Evolutionary conservation across 306 rosid genomes (phyloP).

Genomic region (Nissolia schottii): DNA sequence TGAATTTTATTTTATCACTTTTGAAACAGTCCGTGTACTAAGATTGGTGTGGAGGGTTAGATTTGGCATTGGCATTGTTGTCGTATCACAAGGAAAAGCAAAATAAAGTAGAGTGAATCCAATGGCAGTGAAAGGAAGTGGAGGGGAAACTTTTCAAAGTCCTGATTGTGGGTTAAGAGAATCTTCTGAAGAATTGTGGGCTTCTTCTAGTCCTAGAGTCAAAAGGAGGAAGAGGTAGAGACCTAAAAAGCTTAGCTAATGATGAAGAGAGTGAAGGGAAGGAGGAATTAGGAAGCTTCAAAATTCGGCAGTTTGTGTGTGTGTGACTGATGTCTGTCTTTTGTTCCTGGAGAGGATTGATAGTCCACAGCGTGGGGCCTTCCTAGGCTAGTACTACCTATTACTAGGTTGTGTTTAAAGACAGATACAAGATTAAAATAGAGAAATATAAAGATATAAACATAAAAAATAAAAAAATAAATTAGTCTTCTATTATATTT

Average conservation of each 20-base stretch:
- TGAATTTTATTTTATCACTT: too few species aligned
- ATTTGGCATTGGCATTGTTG: not conserved
- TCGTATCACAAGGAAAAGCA: not conserved
- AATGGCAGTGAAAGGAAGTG: conserved; percentile 29
- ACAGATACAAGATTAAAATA: too few species aligned
- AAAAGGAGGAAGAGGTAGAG: not conserved
- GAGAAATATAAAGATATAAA: too few species aligned
- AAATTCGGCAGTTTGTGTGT: conserved; percentile 3
- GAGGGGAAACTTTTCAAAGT: not conserved
- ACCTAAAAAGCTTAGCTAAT: not conserved
- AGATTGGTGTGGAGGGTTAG: conserved; percentile 1
- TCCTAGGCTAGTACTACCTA: too few species aligned
- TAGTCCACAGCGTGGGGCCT: not conserved
- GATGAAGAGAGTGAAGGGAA: conserved; percentile 16
- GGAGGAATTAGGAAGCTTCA: too few species aligned
- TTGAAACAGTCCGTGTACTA: not conserved
- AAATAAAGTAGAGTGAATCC: conserved; percentile 29
- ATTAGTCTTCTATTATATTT: too few species aligned
- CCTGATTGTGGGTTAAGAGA: conserved; percentile 14
- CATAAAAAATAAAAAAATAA: too few species aligned
- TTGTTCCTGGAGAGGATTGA: not conserved
- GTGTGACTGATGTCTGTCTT: not conserved
- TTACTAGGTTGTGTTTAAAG: too few species aligned
- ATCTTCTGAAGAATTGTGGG: conserved; percentile 10
- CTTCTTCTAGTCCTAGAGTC: conserved; percentile 9